phyloP scores from a whole-genome alignment of 768 basidiomycete genomes.

The Serendipita indica region DNA sequence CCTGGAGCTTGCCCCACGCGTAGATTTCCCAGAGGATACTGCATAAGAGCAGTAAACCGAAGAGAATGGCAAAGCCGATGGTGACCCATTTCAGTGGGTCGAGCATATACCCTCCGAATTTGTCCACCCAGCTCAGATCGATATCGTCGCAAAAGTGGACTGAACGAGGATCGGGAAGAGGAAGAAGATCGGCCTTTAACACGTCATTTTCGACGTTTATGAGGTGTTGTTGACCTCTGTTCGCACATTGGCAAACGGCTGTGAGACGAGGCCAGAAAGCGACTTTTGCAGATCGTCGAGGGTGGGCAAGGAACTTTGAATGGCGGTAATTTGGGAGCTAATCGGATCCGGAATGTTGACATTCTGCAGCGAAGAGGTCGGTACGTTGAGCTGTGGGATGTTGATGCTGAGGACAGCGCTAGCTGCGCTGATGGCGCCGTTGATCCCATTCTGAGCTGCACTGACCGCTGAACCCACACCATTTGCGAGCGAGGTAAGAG shows the following conservation, averaged over 20 bases:
- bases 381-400: conserved; percentile 55
- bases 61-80: conserved; percentile 53
- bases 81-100: conserved; percentile 66
- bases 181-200: conserved; percentile 57
- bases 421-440: conserved; percentile 44
- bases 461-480: conserved; percentile 47
- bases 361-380: conserved; percentile 40
- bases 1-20: conserved; percentile 62
- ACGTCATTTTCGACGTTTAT: conserved; percentile 32
- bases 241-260: conserved; percentile 78
- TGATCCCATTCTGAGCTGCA: conserved; percentile 52
- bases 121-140: conserved; percentile 75
- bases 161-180: conserved; percentile 54
- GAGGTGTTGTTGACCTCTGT: conserved; percentile 78
- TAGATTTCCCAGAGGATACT: conserved; percentile 76
- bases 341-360: conserved; percentile 69
- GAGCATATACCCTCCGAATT: conserved; percentile 63
- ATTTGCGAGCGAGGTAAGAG: background rate
- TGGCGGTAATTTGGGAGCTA: conserved; percentile 48
- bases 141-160: conserved; percentile 64
- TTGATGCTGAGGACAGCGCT: conserved; percentile 47
- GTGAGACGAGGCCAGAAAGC: conserved; percentile 53
- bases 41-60: conserved; percentile 56
- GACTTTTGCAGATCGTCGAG: conserved; percentile 56
- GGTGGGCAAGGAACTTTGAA: conserved; percentile 72